A percentile compares a stretch with the other conserved stretches of the same genome.
phyloP scores from a whole-genome alignment of 306 rosid genomes.

The Castanea crenata region DNA sequence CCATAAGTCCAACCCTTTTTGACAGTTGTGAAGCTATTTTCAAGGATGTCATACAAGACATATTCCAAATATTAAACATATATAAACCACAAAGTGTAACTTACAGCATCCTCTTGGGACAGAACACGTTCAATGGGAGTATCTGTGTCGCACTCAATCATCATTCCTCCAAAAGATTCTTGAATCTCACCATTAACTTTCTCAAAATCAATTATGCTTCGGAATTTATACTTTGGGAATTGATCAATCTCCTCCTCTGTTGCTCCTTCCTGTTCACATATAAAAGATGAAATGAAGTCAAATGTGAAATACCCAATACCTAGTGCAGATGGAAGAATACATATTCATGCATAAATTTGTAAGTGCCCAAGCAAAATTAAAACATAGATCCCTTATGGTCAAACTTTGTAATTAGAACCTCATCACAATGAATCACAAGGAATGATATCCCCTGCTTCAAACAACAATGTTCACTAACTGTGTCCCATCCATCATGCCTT shows the following conservation, averaged over 20 bases:
- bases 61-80: neutral
- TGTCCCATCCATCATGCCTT: neutral
- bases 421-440: too few species aligned
- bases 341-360: too few species aligned
- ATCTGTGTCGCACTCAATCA: constrained; percentile 49
- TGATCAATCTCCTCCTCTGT: constrained; percentile 72
- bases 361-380: too few species aligned
- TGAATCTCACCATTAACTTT: constrained; percentile 43
- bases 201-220: constrained; percentile 36
- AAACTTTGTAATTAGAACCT: too few species aligned
- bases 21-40: constrained; percentile 4
- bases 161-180: constrained; percentile 61
- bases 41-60: neutral
- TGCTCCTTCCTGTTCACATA: constrained; percentile 80
- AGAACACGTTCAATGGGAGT: constrained; percentile 45
- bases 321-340: too few species aligned
- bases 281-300: constrained; percentile 24
- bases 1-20: neutral
- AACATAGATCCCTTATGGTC: too few species aligned
- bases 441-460: neutral
- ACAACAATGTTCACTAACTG: neutral
- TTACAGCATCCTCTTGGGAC: constrained; percentile 71
- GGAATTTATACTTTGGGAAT: constrained; percentile 72
- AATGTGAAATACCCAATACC: neutral
- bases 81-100: constrained; percentile 28